A percentile compares a stretch with the other conserved stretches of the same genome.
Evolutionary conservation across 768 basidiomycete genomes (phyloP).

Genomic region (Phylloporus rhodoxanthus): DNA sequence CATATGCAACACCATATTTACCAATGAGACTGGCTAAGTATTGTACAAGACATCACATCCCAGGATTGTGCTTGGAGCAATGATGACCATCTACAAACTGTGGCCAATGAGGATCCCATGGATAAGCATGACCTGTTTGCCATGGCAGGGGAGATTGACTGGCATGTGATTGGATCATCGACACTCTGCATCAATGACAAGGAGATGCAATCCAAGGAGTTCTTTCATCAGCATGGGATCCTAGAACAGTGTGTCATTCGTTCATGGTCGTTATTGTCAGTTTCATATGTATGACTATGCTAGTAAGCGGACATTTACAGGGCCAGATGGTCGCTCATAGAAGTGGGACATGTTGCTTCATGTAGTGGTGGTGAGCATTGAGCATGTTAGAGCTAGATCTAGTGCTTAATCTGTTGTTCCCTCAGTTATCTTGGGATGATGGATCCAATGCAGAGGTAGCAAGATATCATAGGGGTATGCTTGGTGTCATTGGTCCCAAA

Average conservation of each 20-base stretch:
- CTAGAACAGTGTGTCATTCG: constrained; percentile 8
- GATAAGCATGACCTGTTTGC: constrained; percentile 27
- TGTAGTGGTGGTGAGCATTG: constrained; percentile 8
- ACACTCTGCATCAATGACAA: constrained; percentile 26
- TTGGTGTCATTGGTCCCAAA: constrained; percentile 15
- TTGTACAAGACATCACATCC: constrained; percentile 23
- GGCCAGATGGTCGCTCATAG: constrained; percentile 29
- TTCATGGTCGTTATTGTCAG: not conserved
- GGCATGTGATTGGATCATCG: constrained; percentile 22
- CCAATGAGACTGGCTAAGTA: constrained; percentile 19
- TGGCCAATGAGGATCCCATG: constrained; percentile 9
- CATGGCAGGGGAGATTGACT: constrained; percentile 31
- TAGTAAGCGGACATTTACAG: constrained; percentile 25
- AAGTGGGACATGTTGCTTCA: constrained; percentile 24
- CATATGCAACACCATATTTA: constrained; percentile 18
- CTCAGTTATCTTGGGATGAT: constrained; percentile 16
- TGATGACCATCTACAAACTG: constrained; percentile 21
- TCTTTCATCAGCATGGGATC: constrained; percentile 17
- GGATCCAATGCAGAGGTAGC: constrained; percentile 7
- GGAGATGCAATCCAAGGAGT: constrained; percentile 21
- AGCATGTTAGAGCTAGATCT: not conserved
- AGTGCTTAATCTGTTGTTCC: not conserved
- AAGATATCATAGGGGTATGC: constrained; percentile 12
- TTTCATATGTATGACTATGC: not conserved
- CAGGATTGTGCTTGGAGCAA: constrained; percentile 2